phyloP scores from a whole-genome alignment of 495 filamentous ascomycete species.

The Neurospora sublineolata region DNA sequence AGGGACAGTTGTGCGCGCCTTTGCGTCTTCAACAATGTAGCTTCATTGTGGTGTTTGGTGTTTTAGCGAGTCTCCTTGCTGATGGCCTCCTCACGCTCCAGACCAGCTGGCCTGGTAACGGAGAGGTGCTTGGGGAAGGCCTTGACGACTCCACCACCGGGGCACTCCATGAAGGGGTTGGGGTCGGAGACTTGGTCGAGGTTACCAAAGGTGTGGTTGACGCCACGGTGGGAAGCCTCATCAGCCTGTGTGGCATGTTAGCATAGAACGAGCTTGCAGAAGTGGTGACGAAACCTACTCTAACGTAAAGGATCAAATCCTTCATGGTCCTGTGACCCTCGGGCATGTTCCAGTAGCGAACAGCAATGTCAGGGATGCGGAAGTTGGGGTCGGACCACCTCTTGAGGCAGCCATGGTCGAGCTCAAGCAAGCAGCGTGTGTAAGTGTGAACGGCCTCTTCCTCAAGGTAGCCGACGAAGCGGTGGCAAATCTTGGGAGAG shows the following conservation, averaged over 20 bases:
- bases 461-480: slow-evolving; percentile 94
- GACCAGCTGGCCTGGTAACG: slow-evolving; percentile 55
- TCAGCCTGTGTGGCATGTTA: slow-evolving; percentile 47
- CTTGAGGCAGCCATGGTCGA: slow-evolving; percentile 72
- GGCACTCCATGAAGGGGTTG: slow-evolving; percentile 63
- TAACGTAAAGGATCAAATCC: slow-evolving; percentile 77
- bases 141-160: slow-evolving; percentile 31
- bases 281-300: slow-evolving; percentile 18
- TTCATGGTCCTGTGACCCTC: slow-evolving; percentile 71
- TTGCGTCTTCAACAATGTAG: not conserved
- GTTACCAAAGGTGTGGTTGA: slow-evolving; percentile 91
- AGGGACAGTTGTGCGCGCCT: not conserved
- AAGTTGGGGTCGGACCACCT: slow-evolving; percentile 61
- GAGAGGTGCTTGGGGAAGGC: slow-evolving; percentile 43
- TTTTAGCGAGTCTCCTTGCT: not conserved
- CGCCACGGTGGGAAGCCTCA: slow-evolving; percentile 87
- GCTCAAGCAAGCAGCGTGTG: slow-evolving; percentile 70
- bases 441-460: slow-evolving; percentile 97
- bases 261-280: not conserved
- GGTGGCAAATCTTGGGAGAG: slow-evolving; percentile 80
- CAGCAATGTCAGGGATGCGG: slow-evolving; percentile 76
- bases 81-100: slow-evolving; percentile 65
- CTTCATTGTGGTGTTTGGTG: not conserved
- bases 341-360: slow-evolving; percentile 88
- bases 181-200: slow-evolving; percentile 67